Conservation (phyloP, 129 eudicot species). For the Arctium minus region DNA sequence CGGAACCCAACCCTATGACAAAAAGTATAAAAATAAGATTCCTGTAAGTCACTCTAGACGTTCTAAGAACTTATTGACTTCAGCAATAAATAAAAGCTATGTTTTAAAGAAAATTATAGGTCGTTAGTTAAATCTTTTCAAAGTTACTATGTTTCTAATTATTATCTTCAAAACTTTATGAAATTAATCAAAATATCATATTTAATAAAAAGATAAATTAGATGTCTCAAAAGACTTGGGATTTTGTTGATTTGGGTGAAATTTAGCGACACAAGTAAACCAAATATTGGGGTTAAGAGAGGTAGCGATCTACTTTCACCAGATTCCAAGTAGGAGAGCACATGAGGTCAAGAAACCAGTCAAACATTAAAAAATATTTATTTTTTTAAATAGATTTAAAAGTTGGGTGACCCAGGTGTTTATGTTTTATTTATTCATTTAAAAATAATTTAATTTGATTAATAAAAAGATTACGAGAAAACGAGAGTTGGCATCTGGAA, state of each 20-base stretch:
- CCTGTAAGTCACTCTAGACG: no score
- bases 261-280: background rate
- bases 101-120: no score
- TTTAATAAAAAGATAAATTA: no score
- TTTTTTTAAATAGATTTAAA: background rate
- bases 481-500: slow-evolving; percentile 27
- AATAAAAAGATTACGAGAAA: background rate
- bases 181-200: no score
- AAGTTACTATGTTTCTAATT: no score
- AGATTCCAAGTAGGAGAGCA: background rate
- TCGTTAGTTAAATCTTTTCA: no score
- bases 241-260: background rate
- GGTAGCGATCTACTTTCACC: background rate
- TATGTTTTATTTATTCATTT: slow-evolving; percentile 12
- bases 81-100: no score
- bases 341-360: slow-evolving; percentile 22
- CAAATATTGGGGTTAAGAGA: background rate
- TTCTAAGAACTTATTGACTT: no score
- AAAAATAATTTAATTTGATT: background rate
- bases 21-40: no score
- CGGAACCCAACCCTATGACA: no score
- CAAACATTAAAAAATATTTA: background rate
- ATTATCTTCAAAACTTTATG: no score
- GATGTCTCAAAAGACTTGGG: no score
- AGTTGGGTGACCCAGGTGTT: slow-evolving; percentile 25